Conservation (phyloP, 805 yeast genomes). For the Zygosaccharomyces pseudorouxii region DNA sequence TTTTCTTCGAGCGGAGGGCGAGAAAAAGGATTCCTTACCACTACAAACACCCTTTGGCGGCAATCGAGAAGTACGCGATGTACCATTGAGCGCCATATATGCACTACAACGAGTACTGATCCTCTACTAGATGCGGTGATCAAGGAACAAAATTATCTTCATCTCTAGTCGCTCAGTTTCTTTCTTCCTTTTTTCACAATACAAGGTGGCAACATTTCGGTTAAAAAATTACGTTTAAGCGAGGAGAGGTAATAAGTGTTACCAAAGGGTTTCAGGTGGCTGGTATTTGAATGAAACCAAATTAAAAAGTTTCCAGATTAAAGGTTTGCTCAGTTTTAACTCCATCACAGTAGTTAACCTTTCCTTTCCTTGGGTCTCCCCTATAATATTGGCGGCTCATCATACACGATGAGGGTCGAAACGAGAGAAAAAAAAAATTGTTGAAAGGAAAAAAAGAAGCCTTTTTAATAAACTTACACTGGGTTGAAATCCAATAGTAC, state of each 20-base stretch:
- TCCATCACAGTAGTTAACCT: not conserved
- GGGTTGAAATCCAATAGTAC: not conserved
- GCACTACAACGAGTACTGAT: not conserved
- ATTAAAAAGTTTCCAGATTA: too few species aligned
- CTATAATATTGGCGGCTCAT: constrained; percentile 5
- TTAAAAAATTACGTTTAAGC: not conserved
- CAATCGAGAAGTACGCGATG: not conserved
- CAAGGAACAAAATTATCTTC: not conserved
- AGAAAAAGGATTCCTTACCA: not conserved
- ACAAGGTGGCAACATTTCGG: not conserved
- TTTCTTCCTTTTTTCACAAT: not conserved
- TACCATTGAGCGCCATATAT: not conserved
- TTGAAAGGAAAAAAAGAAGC: not conserved
- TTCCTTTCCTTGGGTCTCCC: not conserved
- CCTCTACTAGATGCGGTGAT: not conserved
- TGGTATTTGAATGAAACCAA: too few species aligned
- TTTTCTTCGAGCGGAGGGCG: not conserved
- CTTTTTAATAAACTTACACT: not conserved
- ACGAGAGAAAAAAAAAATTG: not conserved
- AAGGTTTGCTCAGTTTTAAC: too few species aligned
- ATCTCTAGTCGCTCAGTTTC: not conserved
- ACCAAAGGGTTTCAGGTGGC: too few species aligned
- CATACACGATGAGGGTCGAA: not conserved
- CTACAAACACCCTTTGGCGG: not conserved
- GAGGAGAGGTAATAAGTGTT: not conserved